Conservation (phyloP, 768 basidiomycete genomes). For the Hericium alpestre region DNA sequence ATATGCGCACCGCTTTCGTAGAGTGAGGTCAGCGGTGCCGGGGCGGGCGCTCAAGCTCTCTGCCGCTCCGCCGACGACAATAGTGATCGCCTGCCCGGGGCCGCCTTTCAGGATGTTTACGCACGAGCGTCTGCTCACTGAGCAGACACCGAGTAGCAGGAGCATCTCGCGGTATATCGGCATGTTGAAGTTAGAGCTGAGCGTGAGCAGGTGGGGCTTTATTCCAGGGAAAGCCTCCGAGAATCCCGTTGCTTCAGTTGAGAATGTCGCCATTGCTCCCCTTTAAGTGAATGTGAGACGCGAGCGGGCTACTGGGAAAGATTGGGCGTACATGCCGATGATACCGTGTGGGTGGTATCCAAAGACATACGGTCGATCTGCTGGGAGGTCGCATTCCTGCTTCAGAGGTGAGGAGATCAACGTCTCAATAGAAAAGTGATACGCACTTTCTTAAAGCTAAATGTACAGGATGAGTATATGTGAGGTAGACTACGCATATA, state of each 20-base stretch:
- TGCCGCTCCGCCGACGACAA: slow-evolving; percentile 93
- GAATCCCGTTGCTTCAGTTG: slow-evolving; percentile 93
- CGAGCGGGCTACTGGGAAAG: not conserved
- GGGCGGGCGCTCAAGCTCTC: slow-evolving; percentile 91
- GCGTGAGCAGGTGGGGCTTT: slow-evolving; percentile 84
- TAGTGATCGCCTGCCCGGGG: slow-evolving; percentile 58
- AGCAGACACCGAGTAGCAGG: slow-evolving; percentile 79
- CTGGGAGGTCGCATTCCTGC: slow-evolving; percentile 82
- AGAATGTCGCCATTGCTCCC: slow-evolving; percentile 94
- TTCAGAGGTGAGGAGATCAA: not conserved
- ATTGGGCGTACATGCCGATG: slow-evolving; percentile 81
- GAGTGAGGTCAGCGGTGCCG: slow-evolving; percentile 88
- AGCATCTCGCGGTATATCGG: slow-evolving; percentile 92
- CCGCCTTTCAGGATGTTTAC: slow-evolving; percentile 65
- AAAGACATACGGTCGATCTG: slow-evolving; percentile 91
- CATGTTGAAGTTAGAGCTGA: slow-evolving; percentile 80
- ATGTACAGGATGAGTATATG: not conserved
- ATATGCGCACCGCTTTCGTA: slow-evolving; percentile 51
- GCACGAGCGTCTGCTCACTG: slow-evolving; percentile 85
- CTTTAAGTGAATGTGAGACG: slow-evolving; percentile 27
- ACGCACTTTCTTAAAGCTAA: slow-evolving; percentile 33
- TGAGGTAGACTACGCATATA: not conserved
- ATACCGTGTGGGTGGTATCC: slow-evolving; percentile 99
- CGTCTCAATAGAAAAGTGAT: not conserved
- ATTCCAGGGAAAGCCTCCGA: slow-evolving; percentile 85